Evolutionary conservation across 306 rosid genomes (phyloP).

Genomic region (Lupinus albus): DNA sequence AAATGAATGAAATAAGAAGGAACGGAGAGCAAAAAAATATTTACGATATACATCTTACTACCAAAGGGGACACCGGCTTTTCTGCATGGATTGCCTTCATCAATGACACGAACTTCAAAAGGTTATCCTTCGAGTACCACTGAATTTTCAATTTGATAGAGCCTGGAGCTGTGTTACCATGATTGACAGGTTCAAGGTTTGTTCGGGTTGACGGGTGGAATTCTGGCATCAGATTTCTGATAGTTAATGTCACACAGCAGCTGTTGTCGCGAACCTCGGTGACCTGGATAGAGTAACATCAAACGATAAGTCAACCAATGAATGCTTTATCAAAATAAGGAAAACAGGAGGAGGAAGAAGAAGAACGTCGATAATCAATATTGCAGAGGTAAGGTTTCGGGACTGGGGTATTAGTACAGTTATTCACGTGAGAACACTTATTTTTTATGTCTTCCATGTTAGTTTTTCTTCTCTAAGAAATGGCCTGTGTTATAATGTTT

Average conservation of each 20-base stretch:
- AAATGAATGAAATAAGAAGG: slow-evolving; percentile 68
- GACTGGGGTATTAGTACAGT: background rate
- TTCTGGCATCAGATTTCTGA: slow-evolving; percentile 49
- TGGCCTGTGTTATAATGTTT: too few species aligned
- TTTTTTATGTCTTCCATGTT: too few species aligned
- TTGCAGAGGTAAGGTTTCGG: too few species aligned
- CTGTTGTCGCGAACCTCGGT: slow-evolving; percentile 55
- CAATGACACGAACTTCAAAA: slow-evolving; percentile 70
- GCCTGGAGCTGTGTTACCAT: slow-evolving; percentile 40
- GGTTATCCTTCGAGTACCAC: slow-evolving; percentile 70
- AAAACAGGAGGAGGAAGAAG: background rate
- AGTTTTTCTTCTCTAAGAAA: too few species aligned
- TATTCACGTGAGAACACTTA: too few species aligned
- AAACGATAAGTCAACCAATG: slow-evolving; percentile 30
- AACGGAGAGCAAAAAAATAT: slow-evolving; percentile 35
- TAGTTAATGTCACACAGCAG: slow-evolving; percentile 57
- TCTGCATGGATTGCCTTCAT: slow-evolving; percentile 77
- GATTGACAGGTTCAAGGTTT: slow-evolving; percentile 36
- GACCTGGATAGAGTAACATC: slow-evolving; percentile 53
- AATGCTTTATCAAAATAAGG: background rate
- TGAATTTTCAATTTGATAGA: slow-evolving; percentile 62
- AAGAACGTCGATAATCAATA: too few species aligned
- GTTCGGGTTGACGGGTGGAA: slow-evolving; percentile 43
- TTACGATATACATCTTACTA: slow-evolving; percentile 59
- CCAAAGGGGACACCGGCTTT: slow-evolving; percentile 50